Percentiles rank a stretch among this genome's conserved stretches.
phyloP scores from a whole-genome alignment of 208 protist species.

The Trypanosoma conorhini region DNA sequence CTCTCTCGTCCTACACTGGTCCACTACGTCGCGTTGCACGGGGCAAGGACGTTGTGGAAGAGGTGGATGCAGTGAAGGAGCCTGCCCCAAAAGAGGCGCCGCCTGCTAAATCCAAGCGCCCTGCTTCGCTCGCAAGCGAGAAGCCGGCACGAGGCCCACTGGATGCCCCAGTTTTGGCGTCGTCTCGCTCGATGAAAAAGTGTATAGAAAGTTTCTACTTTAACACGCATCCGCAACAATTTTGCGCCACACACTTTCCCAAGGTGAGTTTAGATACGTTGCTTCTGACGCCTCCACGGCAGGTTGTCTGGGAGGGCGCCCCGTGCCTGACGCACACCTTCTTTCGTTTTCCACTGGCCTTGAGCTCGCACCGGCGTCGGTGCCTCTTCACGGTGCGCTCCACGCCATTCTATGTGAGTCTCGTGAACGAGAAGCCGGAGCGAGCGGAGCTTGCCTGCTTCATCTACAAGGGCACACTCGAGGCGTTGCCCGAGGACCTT shows the following conservation, averaged over 20 bases:
- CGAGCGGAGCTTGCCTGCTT: conserved; percentile 73
- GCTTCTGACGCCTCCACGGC: conserved; percentile 35
- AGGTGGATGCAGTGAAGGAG: conserved; percentile 1
- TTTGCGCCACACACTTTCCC: conserved; percentile 72
- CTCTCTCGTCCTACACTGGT: conserved; percentile 42
- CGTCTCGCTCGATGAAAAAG: not conserved
- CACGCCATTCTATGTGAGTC: conserved; percentile 70
- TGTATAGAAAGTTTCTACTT: conserved; percentile 74
- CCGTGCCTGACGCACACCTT: conserved; percentile 68
- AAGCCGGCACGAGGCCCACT: conserved; percentile 16
- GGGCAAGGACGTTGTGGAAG: conserved; percentile 6
- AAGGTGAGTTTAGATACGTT: conserved; percentile 36
- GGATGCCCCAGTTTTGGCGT: conserved; percentile 18
- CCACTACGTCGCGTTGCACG: conserved; percentile 26
- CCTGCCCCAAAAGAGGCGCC: not conserved
- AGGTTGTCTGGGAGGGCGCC: conserved; percentile 47
- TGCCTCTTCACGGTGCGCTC: conserved; percentile 43
- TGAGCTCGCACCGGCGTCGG: conserved; percentile 50
- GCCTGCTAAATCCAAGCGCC: conserved; percentile 9
- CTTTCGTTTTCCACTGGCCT: conserved; percentile 47
- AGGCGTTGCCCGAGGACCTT: conserved; percentile 52
- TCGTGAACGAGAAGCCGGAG: conserved; percentile 54
- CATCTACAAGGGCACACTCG: conserved; percentile 63
- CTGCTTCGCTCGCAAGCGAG: not conserved
- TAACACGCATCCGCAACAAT: conserved; percentile 52